phyloP scores from a whole-genome alignment of 805 yeast genomes.

The Starmerella apis region DNA sequence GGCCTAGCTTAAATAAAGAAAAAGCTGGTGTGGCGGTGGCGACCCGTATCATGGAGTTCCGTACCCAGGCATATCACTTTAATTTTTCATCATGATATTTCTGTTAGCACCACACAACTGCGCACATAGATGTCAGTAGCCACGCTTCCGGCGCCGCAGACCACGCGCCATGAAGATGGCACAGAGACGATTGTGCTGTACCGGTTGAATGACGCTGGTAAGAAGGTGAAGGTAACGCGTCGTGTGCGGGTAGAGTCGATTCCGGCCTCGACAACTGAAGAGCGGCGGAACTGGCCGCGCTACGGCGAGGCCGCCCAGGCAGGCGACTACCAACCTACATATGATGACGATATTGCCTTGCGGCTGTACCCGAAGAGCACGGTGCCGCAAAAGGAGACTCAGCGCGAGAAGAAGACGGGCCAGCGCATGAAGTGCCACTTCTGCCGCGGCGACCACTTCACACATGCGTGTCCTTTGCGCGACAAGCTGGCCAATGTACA shows the following conservation, averaged over 20 bases:
- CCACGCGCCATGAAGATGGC: conserved; percentile 12
- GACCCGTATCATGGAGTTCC: not conserved
- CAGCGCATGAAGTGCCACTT: conserved; percentile 56
- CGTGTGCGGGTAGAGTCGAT: conserved; percentile 66
- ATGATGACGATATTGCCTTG: conserved; percentile 15
- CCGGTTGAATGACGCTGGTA: conserved; percentile 56
- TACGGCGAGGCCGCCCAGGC: conserved; percentile 57
- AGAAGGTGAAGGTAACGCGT: conserved; percentile 80
- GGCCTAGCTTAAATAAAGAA: too few species aligned
- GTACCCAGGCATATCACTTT: not conserved
- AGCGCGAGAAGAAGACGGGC: conserved; percentile 40
- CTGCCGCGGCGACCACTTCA: conserved; percentile 91
- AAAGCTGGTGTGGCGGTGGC: too few species aligned
- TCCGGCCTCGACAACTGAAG: conserved; percentile 79
- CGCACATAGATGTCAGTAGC: conserved; percentile 9
- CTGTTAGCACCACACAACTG: not conserved
- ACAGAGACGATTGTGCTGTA: conserved; percentile 78
- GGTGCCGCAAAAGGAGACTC: conserved; percentile 36
- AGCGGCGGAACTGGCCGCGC: conserved; percentile 75
- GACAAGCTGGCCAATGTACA: conserved; percentile 40
- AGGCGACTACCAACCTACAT: conserved; percentile 31
- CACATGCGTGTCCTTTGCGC: conserved; percentile 91
- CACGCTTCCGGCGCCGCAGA: conserved; percentile 17
- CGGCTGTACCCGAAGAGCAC: conserved; percentile 17
- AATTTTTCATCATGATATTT: not conserved